Conservation (phyloP, 2,329 filamentous ascomycete species). For the Trichoderma sp. region DNA sequence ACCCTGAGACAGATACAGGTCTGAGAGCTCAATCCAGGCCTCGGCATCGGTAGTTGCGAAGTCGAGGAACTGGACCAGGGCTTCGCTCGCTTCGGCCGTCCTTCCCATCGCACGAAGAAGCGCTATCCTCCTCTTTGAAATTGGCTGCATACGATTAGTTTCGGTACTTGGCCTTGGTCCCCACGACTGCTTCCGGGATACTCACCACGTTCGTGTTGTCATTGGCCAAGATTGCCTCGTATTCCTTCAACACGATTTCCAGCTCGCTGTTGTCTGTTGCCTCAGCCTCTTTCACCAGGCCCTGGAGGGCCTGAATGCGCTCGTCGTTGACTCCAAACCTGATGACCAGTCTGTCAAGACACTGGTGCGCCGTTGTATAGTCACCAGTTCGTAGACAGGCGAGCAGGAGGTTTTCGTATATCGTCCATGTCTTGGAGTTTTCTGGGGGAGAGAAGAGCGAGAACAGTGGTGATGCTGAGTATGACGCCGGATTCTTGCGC, state of each 20-base stretch:
- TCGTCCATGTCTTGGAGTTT: constrained; percentile 77
- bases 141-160: constrained; percentile 59
- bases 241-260: constrained; percentile 71
- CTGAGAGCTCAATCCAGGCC: constrained; percentile 88
- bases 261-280: constrained; percentile 68
- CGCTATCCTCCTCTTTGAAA: constrained; percentile 82
- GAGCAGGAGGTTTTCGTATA: constrained; percentile 83
- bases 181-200: neutral
- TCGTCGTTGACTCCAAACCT: constrained; percentile 87
- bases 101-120: constrained; percentile 75
- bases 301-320: constrained; percentile 79
- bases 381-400: constrained; percentile 84
- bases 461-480: constrained; percentile 56
- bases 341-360: constrained; percentile 72
- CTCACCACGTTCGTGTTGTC: constrained; percentile 80
- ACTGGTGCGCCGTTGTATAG: constrained; percentile 72
- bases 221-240: constrained; percentile 72
- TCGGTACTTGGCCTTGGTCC: constrained; percentile 15
- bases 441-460: constrained; percentile 64
- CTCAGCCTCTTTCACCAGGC: constrained; percentile 81
- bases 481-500: constrained; percentile 54
- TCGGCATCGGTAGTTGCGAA: constrained; percentile 88
- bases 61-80: constrained; percentile 75
- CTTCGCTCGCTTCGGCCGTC: constrained; percentile 70
- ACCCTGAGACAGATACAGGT: constrained; percentile 80